A percentile compares a stretch with the other conserved stretches of the same genome.
Evolutionary conservation across 768 basidiomycete genomes (phyloP).

Genomic region (Trametes meyenii): DNA sequence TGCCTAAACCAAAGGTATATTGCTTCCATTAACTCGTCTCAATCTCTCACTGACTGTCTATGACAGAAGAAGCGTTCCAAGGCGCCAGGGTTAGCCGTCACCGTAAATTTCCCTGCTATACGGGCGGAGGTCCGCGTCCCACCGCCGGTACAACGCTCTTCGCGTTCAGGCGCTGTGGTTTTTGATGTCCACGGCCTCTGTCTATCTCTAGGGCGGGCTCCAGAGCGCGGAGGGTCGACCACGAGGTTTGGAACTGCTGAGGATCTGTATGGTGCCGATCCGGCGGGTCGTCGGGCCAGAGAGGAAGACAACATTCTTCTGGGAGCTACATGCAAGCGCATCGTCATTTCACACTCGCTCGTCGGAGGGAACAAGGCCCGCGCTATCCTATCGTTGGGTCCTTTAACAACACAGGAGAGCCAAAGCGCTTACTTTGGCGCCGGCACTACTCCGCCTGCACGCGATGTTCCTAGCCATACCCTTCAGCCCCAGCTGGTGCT

Average conservation of each 20-base stretch:
- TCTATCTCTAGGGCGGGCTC: slow-evolving; percentile 38
- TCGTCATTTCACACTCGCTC: slow-evolving; percentile 53
- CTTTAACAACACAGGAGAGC: slow-evolving; percentile 31
- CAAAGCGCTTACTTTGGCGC: slow-evolving; percentile 6
- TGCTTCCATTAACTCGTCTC: background rate
- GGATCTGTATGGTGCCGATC: slow-evolving; percentile 4
- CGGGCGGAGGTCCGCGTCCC: slow-evolving; percentile 72
- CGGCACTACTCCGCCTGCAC: slow-evolving; percentile 21
- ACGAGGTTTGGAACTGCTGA: slow-evolving; percentile 36
- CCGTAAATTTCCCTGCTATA: slow-evolving; percentile 54
- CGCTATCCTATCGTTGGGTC: slow-evolving; percentile 54
- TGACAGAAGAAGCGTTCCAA: background rate
- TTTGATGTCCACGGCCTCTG: slow-evolving; percentile 61
- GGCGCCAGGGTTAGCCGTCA: slow-evolving; percentile 24
- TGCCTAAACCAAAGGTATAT: slow-evolving; percentile 17
- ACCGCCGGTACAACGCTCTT: slow-evolving; percentile 47
- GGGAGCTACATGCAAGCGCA: slow-evolving; percentile 45
- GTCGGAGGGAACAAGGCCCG: slow-evolving; percentile 44
- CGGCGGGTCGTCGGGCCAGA: slow-evolving; percentile 4
- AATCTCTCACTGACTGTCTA: background rate
- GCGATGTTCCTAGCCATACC: background rate
- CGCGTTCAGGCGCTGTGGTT: slow-evolving; percentile 70
- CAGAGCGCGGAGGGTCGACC: slow-evolving; percentile 19
- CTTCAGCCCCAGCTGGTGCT: slow-evolving; percentile 28
- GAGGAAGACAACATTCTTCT: slow-evolving; percentile 33